Evolutionary conservation across 768 basidiomycete species (phyloP).

Genomic region (Podaxis pistillaris): DNA sequence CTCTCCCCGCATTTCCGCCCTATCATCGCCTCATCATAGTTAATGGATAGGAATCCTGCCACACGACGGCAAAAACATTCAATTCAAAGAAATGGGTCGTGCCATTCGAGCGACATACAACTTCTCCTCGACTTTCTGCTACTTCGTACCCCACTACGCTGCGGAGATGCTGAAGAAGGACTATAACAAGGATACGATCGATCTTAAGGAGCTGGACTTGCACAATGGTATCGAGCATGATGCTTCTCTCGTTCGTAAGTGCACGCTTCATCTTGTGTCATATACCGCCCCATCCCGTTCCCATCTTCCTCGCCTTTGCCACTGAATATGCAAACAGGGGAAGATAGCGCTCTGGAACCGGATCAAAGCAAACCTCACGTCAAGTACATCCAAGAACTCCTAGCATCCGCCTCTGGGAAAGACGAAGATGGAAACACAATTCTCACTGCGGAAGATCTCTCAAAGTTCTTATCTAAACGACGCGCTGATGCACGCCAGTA

Average conservation of each 20-base stretch:
- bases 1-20: not conserved
- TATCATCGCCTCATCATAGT: slow-evolving; percentile 18
- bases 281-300: not conserved
- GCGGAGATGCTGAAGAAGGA: slow-evolving; percentile 56
- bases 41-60: slow-evolving; percentile 53
- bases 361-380: slow-evolving; percentile 55
- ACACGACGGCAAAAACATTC: slow-evolving; percentile 65
- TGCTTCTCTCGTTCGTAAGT: slow-evolving; percentile 58
- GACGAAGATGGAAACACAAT: slow-evolving; percentile 43
- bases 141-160: slow-evolving; percentile 60
- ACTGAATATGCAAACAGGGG: slow-evolving; percentile 38
- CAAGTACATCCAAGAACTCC: slow-evolving; percentile 51
- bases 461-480: slow-evolving; percentile 55
- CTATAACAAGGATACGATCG: slow-evolving; percentile 59
- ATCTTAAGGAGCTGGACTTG: slow-evolving; percentile 63
- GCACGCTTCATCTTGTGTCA: slow-evolving; percentile 7
- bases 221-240: slow-evolving; percentile 81
- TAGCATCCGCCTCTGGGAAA: slow-evolving; percentile 59
- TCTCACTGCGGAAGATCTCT: slow-evolving; percentile 57
- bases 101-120: slow-evolving; percentile 61
- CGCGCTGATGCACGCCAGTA: slow-evolving; percentile 50
- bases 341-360: slow-evolving; percentile 42
- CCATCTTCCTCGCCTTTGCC: not conserved
- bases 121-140: slow-evolving; percentile 65
- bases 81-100: slow-evolving; percentile 48